Conservation (phyloP, 2,329 filamentous ascomycete species). For the Aspergillus aculeatus region DNA sequence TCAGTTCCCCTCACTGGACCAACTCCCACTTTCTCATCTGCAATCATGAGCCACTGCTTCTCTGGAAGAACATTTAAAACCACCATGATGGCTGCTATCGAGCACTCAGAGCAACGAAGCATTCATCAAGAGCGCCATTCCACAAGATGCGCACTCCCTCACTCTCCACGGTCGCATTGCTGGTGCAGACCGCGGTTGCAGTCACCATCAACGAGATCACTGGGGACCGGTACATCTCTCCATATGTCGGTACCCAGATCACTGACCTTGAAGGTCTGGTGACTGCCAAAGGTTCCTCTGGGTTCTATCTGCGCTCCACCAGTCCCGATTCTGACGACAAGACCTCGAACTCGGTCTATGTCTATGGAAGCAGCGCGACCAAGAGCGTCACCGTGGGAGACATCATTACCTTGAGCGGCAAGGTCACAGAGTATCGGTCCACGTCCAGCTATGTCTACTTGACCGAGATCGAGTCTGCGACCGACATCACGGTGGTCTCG, state of each 20-base stretch:
- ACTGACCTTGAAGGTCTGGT: slow-evolving; percentile 62
- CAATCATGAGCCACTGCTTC: not conserved
- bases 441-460: slow-evolving; percentile 59
- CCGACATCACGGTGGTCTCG: slow-evolving; percentile 54
- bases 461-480: slow-evolving; percentile 61
- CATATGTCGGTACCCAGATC: slow-evolving; percentile 57
- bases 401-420: slow-evolving; percentile 59
- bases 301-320: slow-evolving; percentile 65
- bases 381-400: slow-evolving; percentile 61
- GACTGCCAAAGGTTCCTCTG: slow-evolving; percentile 61
- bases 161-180: slow-evolving; percentile 3
- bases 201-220: slow-evolving; percentile 64
- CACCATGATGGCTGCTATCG: not conserved
- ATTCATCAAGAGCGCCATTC: not conserved
- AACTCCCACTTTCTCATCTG: not conserved
- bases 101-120: not conserved
- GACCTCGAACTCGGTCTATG: slow-evolving; percentile 66
- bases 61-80: not conserved
- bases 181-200: slow-evolving; percentile 26
- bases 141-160: slow-evolving; percentile 9
- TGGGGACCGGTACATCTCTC: slow-evolving; percentile 63
- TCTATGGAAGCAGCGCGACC: slow-evolving; percentile 57
- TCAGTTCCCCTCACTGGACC: not conserved
- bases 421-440: slow-evolving; percentile 60
- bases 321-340: slow-evolving; percentile 54